These are phyloP conservation scores for Entelexis paramagnoliae DNA, from an alignment of 1,139 yeast genomes.

Conservation along the genomic window DNA sequence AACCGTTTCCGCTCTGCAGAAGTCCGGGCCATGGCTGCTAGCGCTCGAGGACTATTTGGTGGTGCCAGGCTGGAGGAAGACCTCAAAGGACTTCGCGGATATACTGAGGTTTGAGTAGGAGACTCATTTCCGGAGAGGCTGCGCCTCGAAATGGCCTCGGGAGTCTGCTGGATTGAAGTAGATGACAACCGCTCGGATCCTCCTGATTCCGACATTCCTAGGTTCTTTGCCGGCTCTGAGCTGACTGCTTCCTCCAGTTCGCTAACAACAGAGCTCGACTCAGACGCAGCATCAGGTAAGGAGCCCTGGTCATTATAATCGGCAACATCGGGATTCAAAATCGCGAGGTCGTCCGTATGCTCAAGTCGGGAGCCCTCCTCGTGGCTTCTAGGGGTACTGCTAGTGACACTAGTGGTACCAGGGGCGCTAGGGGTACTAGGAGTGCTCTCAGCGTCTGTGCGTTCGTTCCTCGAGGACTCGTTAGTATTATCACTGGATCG, in stretches of 20 bases:
- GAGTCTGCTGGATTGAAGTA: not conserved
- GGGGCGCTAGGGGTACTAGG: not conserved
- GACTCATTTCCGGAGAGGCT: not conserved
- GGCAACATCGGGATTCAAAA: not conserved
- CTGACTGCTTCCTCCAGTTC: not conserved
- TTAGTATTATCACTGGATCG: not conserved
- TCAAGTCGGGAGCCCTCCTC: too few species aligned
- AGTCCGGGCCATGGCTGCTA: conserved; percentile 3
- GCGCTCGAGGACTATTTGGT: conserved; percentile 4
- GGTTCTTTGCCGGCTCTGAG: not conserved
- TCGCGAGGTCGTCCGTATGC: too few species aligned
- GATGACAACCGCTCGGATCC: not conserved
- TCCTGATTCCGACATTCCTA: not conserved
- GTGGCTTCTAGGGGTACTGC: too few species aligned
- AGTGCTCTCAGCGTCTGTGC: not conserved
- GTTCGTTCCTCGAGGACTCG: not conserved
- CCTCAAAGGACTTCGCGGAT: not conserved
- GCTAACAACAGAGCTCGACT: not conserved
- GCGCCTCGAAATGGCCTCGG: not conserved
- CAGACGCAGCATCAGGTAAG: not conserved
- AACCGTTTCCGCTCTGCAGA: not conserved
- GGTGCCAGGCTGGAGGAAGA: conserved; percentile 2
- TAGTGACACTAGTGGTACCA: not conserved
- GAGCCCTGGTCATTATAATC: not conserved
- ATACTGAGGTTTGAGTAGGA: not conserved